A percentile compares a stretch with the other conserved stretches of the same genome.
Evolutionary conservation across 139 green algal species (phyloP).

Genomic region (Desmodesmus armatus): DNA sequence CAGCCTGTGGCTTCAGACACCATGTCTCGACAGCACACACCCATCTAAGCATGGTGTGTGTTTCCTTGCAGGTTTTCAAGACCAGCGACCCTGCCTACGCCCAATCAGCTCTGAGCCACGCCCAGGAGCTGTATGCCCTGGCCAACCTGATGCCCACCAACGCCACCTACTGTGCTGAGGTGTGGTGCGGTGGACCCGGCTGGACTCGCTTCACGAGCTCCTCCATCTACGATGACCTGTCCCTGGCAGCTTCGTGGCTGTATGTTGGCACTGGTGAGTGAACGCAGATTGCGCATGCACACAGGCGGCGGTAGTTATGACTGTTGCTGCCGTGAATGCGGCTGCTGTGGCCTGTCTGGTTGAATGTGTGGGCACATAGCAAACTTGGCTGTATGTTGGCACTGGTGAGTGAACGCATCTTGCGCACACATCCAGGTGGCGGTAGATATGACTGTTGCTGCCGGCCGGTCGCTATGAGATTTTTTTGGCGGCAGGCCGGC

Average conservation of each 20-base stretch:
- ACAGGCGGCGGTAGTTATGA: not conserved
- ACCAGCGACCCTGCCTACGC: conserved; percentile 42
- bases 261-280: conserved; percentile 55
- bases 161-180: not conserved
- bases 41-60: no score
- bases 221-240: conserved; percentile 56
- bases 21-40: no score
- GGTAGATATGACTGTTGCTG: not conserved
- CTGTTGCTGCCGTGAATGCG: conserved; percentile 9
- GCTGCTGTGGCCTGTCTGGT: not conserved
- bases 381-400: conserved; percentile 57
- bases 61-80: no score
- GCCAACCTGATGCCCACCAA: not conserved
- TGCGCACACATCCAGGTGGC: not conserved
- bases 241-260: conserved; percentile 61
- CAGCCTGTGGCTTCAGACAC: no score
- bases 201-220: conserved; percentile 10
- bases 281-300: not conserved
- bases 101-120: conserved; percentile 23
- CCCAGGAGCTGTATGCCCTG: conserved; percentile 43
- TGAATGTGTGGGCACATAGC: conserved; percentile 61
- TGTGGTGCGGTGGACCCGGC: conserved; percentile 14
- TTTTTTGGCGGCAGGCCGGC: no score
- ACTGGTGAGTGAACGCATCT: conserved; percentile 49
- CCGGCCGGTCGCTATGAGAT: no score